Evolutionary conservation across 2,329 filamentous ascomycete species (phyloP), one percentile per base, ranked within the genome.

Genomic region (Trichoderma cornu-damae): DNA sequence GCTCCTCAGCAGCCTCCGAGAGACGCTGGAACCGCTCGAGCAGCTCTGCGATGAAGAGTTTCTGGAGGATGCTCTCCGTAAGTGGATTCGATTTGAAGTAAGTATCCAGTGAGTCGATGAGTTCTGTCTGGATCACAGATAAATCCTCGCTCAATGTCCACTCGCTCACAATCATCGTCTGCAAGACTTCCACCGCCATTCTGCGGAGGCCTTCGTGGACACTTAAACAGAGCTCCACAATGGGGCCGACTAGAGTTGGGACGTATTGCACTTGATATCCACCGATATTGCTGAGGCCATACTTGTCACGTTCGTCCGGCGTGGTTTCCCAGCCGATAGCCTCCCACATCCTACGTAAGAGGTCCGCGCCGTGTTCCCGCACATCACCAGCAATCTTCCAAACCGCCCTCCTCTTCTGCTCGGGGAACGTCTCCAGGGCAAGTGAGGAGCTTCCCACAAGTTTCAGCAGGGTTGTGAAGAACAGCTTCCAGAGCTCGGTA

Each of bases 371-470:
- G 62, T 90, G 83, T 70, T 97, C 92, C 57, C 94, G 83, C 50
- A 99, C 90, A 73, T 99, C 95, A 5, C 94, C 94, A 3, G 93
- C 94, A 68, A 99, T 96, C 75, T 97, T 99, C 94, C 95, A 99
- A 1, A 97, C 93, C 1, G 94, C 93, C 56, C 94, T 80, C 44
- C 94, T 81, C 75, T 97, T 99, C 73, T 99, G 94, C 70, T 99
- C 95, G 0, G 94, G 91, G 68, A 96, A 97, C 0, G 92, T 96
- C 69, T 99, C 94, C 35, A 99, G 80, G 0, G 94, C 92, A 18
- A 99, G 80, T 0, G 88, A 89, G 34, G 92, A 86, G 66, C 91
- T 96, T 4, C 90, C 89, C 2, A 99, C 90, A 3, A 97, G 85
- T 67, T 89, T 91, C 26, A 99, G 79, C 28, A 99, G 76, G 0